phyloP scores from a whole-genome alignment of 805 yeast species.

The Metschnikowia anglica region DNA sequence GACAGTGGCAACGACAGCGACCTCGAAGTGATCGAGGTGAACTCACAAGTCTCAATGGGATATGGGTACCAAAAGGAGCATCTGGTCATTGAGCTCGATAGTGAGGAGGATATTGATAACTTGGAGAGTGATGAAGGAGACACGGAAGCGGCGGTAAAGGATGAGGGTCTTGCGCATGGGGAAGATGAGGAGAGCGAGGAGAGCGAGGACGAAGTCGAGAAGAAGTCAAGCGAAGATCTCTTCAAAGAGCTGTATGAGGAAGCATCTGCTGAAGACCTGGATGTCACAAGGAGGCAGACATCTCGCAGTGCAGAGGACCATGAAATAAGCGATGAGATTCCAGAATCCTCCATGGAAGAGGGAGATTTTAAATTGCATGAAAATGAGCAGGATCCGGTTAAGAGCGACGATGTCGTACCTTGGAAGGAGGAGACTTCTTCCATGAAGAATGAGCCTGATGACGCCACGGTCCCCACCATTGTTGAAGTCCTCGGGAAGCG shows the following conservation, averaged over 20 bases:
- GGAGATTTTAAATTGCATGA: background rate
- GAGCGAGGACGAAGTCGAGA: background rate
- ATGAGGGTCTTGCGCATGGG: background rate
- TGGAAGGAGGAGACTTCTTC: background rate
- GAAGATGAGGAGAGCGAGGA: background rate
- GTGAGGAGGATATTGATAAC: slow-evolving; percentile 30
- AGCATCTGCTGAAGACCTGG: too few relatives aligned
- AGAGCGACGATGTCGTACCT: background rate
- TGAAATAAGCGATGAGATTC: background rate
- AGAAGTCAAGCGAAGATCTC: background rate
- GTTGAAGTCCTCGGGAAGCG: slow-evolving; percentile 1
- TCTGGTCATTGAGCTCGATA: slow-evolving; percentile 20
- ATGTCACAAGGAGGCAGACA: too few relatives aligned
- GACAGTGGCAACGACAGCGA: slow-evolving; percentile 3
- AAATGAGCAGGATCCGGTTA: background rate
- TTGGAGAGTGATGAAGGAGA: slow-evolving; percentile 27
- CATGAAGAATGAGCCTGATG: background rate
- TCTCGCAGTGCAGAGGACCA: background rate
- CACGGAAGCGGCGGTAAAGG: background rate
- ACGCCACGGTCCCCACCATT: background rate
- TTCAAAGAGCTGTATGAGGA: too few relatives aligned
- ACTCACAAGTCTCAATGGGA: background rate
- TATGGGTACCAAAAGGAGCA: slow-evolving; percentile 1
- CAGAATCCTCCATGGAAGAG: background rate
- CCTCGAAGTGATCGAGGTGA: slow-evolving; percentile 8